These are phyloP conservation scores for Lophiotrema nucula DNA, from an alignment of 495 filamentous ascomycete species.

Conservation along the genomic window DNA sequence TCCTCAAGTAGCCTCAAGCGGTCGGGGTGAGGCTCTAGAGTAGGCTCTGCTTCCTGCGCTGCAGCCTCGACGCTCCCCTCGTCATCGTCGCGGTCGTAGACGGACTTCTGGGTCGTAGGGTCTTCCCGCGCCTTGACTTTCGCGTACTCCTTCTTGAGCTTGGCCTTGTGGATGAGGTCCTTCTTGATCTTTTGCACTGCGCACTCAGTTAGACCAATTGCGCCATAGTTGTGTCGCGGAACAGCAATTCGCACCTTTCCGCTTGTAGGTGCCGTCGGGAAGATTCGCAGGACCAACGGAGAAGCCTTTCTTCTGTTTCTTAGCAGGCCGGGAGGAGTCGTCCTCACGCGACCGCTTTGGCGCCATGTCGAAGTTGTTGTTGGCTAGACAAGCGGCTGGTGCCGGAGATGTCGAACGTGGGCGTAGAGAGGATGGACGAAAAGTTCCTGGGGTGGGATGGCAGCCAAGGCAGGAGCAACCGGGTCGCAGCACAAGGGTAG, in stretches of 20 bases:
- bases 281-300: slow-evolving; percentile 87
- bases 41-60: slow-evolving; percentile 18
- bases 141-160: slow-evolving; percentile 88
- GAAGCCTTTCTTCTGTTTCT: slow-evolving; percentile 64
- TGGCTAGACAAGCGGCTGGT: slow-evolving; percentile 15
- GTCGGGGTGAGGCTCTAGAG: slow-evolving; percentile 66
- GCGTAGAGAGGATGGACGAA: no score
- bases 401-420: background rate
- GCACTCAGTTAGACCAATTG: background rate
- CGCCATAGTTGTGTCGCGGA: background rate
- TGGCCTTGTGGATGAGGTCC: slow-evolving; percentile 86
- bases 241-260: slow-evolving; percentile 64
- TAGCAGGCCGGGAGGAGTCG: slow-evolving; percentile 37
- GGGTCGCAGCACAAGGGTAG: no score
- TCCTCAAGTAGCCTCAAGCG: slow-evolving; percentile 66
- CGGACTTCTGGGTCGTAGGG: slow-evolving; percentile 16
- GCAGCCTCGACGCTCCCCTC: background rate
- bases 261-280: slow-evolving; percentile 85
- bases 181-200: slow-evolving; percentile 89
- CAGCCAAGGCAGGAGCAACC: background rate
- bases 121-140: slow-evolving; percentile 67
- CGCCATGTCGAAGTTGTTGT: slow-evolving; percentile 55
- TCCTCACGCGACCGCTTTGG: slow-evolving; percentile 55
- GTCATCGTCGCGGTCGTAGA: slow-evolving; percentile 27
- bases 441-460: no score